These are phyloP conservation scores for Rhizophora apiculata DNA, from an alignment of 345 rosid species.

Conservation along the genomic window DNA sequence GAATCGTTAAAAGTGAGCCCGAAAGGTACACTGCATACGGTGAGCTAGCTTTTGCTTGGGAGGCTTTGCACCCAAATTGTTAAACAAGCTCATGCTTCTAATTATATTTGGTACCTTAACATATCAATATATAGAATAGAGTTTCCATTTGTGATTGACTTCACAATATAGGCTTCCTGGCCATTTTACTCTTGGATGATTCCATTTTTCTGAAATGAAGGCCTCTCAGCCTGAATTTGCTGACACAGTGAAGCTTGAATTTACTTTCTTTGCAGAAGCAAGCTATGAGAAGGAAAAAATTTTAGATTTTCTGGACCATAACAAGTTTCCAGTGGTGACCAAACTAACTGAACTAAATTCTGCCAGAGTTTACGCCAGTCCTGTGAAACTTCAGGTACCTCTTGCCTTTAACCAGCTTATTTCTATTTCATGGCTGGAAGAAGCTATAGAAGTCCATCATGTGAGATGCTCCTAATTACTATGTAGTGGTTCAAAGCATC, in stretches of 20 bases:
- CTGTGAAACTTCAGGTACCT: constrained; percentile 72
- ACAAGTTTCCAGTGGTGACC: constrained; percentile 82
- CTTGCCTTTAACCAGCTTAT: constrained; percentile 5
- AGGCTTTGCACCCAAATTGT: too few species aligned
- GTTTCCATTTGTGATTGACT: background rate
- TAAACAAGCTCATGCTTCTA: too few species aligned
- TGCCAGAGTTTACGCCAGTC: constrained; percentile 66
- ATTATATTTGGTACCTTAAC: too few species aligned
- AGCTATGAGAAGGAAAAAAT: constrained; percentile 46
- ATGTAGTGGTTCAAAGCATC: background rate
- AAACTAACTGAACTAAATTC: constrained; percentile 69
- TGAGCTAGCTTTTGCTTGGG: constrained; percentile 27
- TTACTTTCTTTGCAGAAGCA: constrained; percentile 54
- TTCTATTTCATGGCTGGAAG: background rate
- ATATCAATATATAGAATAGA: too few species aligned
- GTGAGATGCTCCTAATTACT: background rate
- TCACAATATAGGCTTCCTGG: background rate
- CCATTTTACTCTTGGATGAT: background rate
- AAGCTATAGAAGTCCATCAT: background rate
- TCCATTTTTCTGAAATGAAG: constrained; percentile 4
- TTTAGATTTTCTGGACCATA: constrained; percentile 57
- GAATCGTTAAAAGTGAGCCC: constrained; percentile 77
- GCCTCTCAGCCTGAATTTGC: constrained; percentile 3
- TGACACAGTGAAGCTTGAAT: constrained; percentile 7
- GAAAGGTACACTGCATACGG: constrained; percentile 68